Evolutionary conservation across 345 rosid species (phyloP).

Genomic region (Carallia brachiata): DNA sequence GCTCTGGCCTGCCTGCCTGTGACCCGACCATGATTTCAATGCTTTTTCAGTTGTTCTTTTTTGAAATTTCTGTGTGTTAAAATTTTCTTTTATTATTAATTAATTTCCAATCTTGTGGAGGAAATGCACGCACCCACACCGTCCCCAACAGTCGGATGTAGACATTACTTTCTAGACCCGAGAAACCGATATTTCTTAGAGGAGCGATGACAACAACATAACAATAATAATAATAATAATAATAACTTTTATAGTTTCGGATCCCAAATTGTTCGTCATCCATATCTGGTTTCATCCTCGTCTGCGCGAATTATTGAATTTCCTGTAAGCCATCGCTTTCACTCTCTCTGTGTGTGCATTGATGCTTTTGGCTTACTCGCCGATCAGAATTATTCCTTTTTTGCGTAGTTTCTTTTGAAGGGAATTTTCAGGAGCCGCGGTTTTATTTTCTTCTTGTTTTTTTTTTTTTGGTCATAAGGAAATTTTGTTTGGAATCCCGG

Average conservation of each 20-base stretch:
- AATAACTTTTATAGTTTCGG: too few relatives aligned
- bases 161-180: neutral
- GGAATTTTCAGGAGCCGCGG: neutral
- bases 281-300: neutral
- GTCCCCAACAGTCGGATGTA: neutral
- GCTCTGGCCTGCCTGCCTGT: slow-evolving; percentile 18
- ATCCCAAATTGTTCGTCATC: too few relatives aligned
- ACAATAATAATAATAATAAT: too few relatives aligned
- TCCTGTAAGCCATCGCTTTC: neutral
- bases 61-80: neutral
- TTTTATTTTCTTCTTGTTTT: neutral
- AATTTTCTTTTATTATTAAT: neutral
- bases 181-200: neutral
- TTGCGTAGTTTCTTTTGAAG: neutral
- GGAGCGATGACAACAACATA: neutral
- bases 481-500: slow-evolving; percentile 19
- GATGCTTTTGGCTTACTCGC: neutral
- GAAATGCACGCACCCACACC: neutral
- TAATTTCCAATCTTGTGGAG: neutral
- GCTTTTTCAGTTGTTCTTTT: neutral
- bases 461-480: neutral
- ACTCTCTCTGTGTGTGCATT: neutral
- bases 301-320: neutral
- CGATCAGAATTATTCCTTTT: too few relatives aligned
- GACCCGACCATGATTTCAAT: slow-evolving; percentile 19